phyloP scores from a whole-genome alignment of 768 basidiomycete species.

The Russula sp. region DNA sequence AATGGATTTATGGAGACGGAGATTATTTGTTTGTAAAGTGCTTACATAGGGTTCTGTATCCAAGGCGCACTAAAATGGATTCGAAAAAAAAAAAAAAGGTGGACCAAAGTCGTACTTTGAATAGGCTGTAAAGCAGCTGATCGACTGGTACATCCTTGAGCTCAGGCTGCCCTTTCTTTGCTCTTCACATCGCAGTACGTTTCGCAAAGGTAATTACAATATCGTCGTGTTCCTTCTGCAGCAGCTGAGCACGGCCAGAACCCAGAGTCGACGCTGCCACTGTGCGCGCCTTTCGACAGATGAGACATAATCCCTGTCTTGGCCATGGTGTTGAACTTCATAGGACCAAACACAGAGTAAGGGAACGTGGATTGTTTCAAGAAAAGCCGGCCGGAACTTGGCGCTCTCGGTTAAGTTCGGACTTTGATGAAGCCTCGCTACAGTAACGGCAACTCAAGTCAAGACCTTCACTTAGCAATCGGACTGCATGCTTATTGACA shows the following conservation, averaged over 20 bases:
- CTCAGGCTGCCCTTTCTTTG: conserved; percentile 91
- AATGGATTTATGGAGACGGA: too few species aligned
- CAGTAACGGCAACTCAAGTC: too few species aligned
- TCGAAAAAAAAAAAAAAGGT: too few species aligned
- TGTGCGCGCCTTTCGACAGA: neutral
- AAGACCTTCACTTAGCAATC: neutral
- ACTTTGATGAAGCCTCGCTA: neutral
- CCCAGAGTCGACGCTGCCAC: conserved; percentile 34
- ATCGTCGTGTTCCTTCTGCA: conserved; percentile 74
- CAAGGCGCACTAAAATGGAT: too few species aligned
- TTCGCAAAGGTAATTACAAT: conserved; percentile 89
- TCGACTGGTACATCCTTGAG: conserved; percentile 87
- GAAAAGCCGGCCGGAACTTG: conserved; percentile 7
- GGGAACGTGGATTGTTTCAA: too few species aligned
- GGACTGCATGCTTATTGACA: conserved; percentile 6
- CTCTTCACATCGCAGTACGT: conserved; percentile 83
- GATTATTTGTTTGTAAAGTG: too few species aligned
- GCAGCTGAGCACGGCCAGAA: conserved; percentile 44
- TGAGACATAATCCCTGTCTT: neutral
- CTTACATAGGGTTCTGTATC: too few species aligned
- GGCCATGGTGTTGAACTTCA: neutral
- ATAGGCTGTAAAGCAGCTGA: conserved; percentile 76
- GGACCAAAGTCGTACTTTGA: conserved; percentile 53
- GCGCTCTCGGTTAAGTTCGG: conserved; percentile 2
- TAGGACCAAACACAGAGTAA: neutral